Percentiles rank a stretch among this genome's conserved stretches.
phyloP scores from a whole-genome alignment of 306 rosid species.

The Canavalia gladiata region DNA sequence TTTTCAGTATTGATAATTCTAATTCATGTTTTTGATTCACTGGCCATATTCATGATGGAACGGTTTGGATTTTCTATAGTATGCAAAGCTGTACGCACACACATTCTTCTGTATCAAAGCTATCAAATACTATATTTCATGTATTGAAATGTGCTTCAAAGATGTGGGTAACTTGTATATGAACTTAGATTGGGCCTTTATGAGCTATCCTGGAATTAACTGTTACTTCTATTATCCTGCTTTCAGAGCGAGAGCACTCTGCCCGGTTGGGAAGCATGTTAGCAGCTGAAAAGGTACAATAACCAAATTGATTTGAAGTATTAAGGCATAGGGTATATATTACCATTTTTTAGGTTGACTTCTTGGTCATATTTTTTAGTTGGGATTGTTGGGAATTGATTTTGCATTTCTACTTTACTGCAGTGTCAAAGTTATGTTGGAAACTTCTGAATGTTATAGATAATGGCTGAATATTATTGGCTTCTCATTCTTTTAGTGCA shows the following conservation, averaged over 20 bases:
- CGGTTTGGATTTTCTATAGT: constrained; percentile 20
- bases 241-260: constrained; percentile 65
- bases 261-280: constrained; percentile 55
- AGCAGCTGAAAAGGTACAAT: constrained; percentile 71
- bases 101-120: neutral
- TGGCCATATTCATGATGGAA: constrained; percentile 13
- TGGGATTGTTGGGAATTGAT: constrained; percentile 22
- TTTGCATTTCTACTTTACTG: constrained; percentile 9
- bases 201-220: constrained; percentile 52
- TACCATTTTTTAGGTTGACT: constrained; percentile 17
- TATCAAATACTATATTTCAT: constrained; percentile 13
- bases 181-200: constrained; percentile 12
- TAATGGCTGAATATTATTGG: constrained; percentile 15
- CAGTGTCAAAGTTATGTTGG: constrained; percentile 19
- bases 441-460: constrained; percentile 14
- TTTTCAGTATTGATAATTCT: neutral
- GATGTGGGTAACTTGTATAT: constrained; percentile 10
- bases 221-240: constrained; percentile 47
- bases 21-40: constrained; percentile 3
- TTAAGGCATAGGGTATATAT: constrained; percentile 27
- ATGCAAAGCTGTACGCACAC: neutral
- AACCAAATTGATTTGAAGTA: constrained; percentile 24
- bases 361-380: constrained; percentile 8
- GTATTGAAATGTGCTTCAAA: neutral
- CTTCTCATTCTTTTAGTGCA: constrained; percentile 30